Evolutionary conservation across 1,284 basidiomycete species (phyloP).

Genomic region (Phlebopus sp.): DNA sequence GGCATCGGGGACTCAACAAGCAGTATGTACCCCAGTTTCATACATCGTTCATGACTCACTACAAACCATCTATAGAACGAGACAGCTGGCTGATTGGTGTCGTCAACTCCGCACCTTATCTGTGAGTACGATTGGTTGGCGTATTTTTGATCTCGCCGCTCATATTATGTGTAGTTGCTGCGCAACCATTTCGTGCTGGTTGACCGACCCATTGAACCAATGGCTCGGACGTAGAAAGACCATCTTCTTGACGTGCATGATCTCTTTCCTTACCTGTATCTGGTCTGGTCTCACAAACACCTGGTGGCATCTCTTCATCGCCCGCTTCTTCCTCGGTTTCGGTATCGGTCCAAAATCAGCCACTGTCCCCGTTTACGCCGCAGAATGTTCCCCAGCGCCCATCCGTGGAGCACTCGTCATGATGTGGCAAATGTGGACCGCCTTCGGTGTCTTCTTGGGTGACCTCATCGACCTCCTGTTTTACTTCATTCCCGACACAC

Average conservation of each 20-base stretch:
- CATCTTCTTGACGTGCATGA: constrained; percentile 69
- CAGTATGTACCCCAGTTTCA: constrained; percentile 17
- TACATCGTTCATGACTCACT: constrained; percentile 16
- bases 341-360: constrained; percentile 71
- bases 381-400: constrained; percentile 64
- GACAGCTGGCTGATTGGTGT: constrained; percentile 73
- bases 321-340: constrained; percentile 65
- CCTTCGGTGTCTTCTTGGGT: constrained; percentile 71
- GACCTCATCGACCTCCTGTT: constrained; percentile 55
- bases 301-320: constrained; percentile 71
- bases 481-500: constrained; percentile 48
- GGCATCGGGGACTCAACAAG: constrained; percentile 43
- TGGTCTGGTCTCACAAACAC: constrained; percentile 69
- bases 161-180: constrained; percentile 39
- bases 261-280: constrained; percentile 61
- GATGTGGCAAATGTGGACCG: constrained; percentile 78
- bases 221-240: constrained; percentile 72
- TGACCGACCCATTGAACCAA: constrained; percentile 72
- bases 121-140: constrained; percentile 29
- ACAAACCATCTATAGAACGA: constrained; percentile 19
- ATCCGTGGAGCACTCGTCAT: constrained; percentile 79
- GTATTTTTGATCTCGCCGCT: neutral
- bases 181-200: constrained; percentile 60
- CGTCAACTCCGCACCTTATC: constrained; percentile 75
- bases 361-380: constrained; percentile 64